A percentile compares a stretch with the other conserved stretches of the same genome.
Conservation (phyloP, 805 yeast genomes). For the Ogataea populi-albae region DNA sequence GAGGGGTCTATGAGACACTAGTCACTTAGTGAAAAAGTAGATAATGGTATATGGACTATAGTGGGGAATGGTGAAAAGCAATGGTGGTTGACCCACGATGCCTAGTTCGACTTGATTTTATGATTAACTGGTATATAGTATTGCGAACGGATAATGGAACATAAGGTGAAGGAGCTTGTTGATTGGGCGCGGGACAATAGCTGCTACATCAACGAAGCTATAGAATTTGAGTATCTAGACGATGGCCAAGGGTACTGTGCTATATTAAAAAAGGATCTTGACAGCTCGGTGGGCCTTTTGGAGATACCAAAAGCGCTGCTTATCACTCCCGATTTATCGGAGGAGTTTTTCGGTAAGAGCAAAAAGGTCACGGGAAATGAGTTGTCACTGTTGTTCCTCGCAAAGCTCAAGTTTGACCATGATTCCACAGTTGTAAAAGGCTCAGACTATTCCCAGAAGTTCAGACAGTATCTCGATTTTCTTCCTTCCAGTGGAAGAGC, state of each 20-base stretch:
- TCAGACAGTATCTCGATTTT: conserved; percentile 43
- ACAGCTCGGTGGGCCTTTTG: conserved; percentile 25
- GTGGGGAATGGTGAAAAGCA: no score
- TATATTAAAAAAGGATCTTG: conserved; percentile 17
- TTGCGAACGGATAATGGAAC: no score
- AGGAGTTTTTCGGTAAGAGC: conserved; percentile 23
- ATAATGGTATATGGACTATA: no score
- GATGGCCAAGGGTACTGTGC: conserved; percentile 36
- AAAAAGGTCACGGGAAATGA: conserved; percentile 27
- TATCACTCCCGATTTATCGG: conserved; percentile 37
- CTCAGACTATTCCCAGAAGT: conserved; percentile 26
- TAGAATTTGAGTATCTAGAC: conserved; percentile 32
- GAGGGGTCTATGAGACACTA: no score
- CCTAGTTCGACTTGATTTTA: no score
- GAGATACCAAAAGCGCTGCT: conserved; percentile 38
- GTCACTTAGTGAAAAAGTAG: no score
- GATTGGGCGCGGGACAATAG: conserved; percentile 37
- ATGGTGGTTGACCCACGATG: no score
- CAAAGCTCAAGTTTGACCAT: conserved; percentile 40
- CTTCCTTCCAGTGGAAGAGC: conserved; percentile 42
- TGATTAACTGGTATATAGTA: no score
- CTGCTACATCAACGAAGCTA: conserved; percentile 31
- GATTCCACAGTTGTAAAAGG: conserved; percentile 15
- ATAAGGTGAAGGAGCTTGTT: no score
- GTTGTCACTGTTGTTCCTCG: conserved; percentile 37